Evolutionary conservation across 139 green algal genomes (phyloP).

Genomic region (Ostreobium quekettii): DNA sequence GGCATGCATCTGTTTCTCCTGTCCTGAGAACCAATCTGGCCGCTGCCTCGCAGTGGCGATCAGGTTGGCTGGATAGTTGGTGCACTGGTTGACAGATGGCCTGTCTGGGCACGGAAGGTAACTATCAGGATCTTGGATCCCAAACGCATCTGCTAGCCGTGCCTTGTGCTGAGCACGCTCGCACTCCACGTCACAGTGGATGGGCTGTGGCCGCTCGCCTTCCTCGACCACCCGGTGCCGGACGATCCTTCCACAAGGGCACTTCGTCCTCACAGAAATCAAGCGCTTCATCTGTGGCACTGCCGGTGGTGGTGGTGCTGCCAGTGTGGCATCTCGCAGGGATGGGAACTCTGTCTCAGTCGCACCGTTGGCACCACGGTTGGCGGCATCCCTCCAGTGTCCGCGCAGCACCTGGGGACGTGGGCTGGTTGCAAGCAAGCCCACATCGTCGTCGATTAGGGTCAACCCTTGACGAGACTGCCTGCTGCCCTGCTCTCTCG

Average conservation of each 20-base stretch:
- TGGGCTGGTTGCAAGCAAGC: no score
- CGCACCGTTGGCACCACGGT: no score
- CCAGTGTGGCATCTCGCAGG: neutral
- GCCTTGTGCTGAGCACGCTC: neutral
- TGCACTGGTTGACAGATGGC: neutral
- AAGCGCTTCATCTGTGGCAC: neutral
- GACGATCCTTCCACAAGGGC: neutral
- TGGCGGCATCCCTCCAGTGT: no score
- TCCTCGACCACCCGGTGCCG: neutral
- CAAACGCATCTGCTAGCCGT: neutral
- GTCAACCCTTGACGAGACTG: neutral
- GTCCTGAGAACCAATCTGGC: neutral
- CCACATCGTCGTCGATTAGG: neutral
- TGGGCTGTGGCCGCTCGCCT: neutral
- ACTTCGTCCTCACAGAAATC: neutral
- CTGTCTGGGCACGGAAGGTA: neutral
- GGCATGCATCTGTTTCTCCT: neutral
- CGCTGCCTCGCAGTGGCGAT: neutral
- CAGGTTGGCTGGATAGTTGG: neutral
- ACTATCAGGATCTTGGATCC: neutral
- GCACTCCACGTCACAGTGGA: neutral
- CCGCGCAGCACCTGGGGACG: no score
- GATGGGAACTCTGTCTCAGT: neutral
- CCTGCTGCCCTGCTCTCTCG: neutral
- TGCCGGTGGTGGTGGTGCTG: neutral